Evolutionary conservation across 2,329 filamentous ascomycete species (phyloP), one percentile per base, ranked within the genome.

Genomic region (Arthrobotrys pseudoclavata): DNA sequence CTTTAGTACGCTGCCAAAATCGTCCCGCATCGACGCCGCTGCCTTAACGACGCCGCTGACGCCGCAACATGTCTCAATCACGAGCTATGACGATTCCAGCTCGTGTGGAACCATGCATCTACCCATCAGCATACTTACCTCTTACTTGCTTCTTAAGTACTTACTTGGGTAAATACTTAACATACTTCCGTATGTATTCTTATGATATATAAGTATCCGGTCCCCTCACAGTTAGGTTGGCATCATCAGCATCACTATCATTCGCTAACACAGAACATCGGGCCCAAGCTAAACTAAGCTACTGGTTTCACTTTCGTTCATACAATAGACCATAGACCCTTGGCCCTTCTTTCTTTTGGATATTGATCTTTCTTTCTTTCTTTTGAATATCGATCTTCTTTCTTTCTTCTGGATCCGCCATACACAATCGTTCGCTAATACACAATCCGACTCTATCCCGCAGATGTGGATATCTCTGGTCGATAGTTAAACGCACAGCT

Each of bases 1-100:
- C 42, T 48, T 47, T 60, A 40, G n/a, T 50, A n/a, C 64, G 52
- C 26, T 52, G 3, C 48, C 60, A 53, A 64, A 66, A 52, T 50
- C 60, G 37, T 66, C 61, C 69, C 72, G 72, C 72, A 76, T 76
- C 66, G 42, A 69, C 48, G 66, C 72, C 69, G 57, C 72, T 68
- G 48, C 48, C 50, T 62, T 60, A 61, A 67, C 50, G 42, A 68
- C 72, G 72, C 72, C 72, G 72, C 72, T 76, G 72, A 76, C 72
- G 72, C 72, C 66, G 66, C 72, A 70, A 76, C 63, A 57, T 70
- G 72, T 70, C 66, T 76, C 64, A 69, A 66, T 40, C 34, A 40
- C 29, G 40, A 66, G 60, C 42, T 57, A 42, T 57, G 52, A 55
- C 47, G 69, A 48, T 55, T 50, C 53, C 42, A 34, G 47, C 53